Conservation (phyloP, 2,329 filamentous ascomycete genomes). For the Herpotrichia juniperi region DNA sequence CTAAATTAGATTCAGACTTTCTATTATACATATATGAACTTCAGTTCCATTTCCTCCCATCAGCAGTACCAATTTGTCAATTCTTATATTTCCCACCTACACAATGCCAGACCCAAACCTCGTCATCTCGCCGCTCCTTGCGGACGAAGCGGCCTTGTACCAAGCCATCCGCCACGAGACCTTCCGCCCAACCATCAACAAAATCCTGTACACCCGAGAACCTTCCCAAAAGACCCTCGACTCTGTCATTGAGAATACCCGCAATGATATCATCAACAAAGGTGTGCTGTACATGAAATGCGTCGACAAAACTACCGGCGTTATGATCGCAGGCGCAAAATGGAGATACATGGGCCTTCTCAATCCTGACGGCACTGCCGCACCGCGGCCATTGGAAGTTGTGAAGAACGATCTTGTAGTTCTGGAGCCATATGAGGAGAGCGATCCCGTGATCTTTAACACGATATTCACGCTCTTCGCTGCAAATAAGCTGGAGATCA, state of each 20-base stretch:
- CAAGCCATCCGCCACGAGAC: slow-evolving; percentile 38
- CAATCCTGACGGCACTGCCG: slow-evolving; percentile 7
- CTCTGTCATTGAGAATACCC: slow-evolving; percentile 25
- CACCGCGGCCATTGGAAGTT: slow-evolving; percentile 31
- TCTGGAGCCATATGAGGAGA: slow-evolving; percentile 36
- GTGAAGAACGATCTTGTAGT: slow-evolving; percentile 28
- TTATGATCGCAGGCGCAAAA: slow-evolving; percentile 36
- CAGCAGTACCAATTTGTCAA: not conserved
- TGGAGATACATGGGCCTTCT: slow-evolving; percentile 30
- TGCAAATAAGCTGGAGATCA: slow-evolving; percentile 27
- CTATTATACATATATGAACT: not conserved
- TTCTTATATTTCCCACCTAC: not conserved
- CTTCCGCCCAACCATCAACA: slow-evolving; percentile 39
- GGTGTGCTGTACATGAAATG: slow-evolving; percentile 37
- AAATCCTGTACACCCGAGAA: slow-evolving; percentile 37
- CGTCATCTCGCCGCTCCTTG: slow-evolving; percentile 30
- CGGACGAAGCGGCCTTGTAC: slow-evolving; percentile 36
- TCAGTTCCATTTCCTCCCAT: not conserved
- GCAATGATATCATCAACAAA: slow-evolving; percentile 28
- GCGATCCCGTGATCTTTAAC: slow-evolving; percentile 27
- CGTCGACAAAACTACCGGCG: slow-evolving; percentile 27
- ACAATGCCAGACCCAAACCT: slow-evolving; percentile 31
- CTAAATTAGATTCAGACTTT: no score
- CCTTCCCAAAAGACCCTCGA: slow-evolving; percentile 32
- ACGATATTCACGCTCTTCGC: slow-evolving; percentile 28